Evolutionary conservation across 2,329 filamentous ascomycete genomes (phyloP).

Genomic region (Diaporthe helianthi): DNA sequence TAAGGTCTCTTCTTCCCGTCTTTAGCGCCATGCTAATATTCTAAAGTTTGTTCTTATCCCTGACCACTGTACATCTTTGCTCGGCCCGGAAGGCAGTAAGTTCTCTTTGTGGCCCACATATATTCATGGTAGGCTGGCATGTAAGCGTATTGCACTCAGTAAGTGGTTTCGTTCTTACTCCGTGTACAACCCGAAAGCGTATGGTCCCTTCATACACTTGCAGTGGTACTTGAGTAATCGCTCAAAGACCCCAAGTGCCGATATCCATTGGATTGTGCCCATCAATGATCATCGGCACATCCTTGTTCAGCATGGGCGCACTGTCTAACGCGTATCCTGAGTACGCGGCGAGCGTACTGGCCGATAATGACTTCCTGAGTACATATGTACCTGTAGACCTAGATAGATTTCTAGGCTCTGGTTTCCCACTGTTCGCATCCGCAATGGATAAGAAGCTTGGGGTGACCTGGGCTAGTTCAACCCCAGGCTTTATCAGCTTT

Average conservation of each 20-base stretch:
- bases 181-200: no score
- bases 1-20: no score
- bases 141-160: no score
- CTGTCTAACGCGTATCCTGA: not conserved
- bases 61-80: not conserved
- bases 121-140: no score
- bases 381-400: no score
- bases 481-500: not conserved
- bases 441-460: not conserved
- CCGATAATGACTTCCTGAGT: not conserved
- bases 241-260: no score
- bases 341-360: not conserved
- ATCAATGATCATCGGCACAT: not conserved
- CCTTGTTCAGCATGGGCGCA: not conserved
- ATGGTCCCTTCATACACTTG: no score
- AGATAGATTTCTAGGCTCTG: not conserved
- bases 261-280: not conserved
- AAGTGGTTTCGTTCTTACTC: no score
- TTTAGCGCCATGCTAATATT: no score
- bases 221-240: no score
- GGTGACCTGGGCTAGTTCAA: not conserved
- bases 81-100: not conserved
- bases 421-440: not conserved
- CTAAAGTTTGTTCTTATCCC: no score
- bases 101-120: no score